Base-by-base conservation (phyloP, 176 grass and related monocot species). In the Thalia dealbata region DNA sequence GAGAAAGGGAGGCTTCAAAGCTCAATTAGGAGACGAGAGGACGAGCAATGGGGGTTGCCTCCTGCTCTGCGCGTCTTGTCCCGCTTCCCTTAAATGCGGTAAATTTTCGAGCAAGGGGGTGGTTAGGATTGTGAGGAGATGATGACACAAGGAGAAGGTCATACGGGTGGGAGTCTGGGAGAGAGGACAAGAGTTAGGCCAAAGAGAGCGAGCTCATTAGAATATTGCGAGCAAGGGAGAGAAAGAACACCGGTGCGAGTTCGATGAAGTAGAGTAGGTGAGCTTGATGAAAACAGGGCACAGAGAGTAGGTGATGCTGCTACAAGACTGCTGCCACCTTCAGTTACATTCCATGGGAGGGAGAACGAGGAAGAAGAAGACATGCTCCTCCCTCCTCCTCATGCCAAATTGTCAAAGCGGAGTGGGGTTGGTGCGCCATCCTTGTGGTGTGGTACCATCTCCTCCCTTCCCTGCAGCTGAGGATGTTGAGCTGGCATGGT, bases 401-500 rank as follows among this genome's bases (percentile, higher is more conserved):
- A 38, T 38, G 32, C 3, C 30, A n/a, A 42, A n/a, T n/a, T n/a
- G n/a, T n/a, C n/a, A n/a, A 29, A 14, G 14, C 25, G 42, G 26
- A 16, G 65, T 68, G 65, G 65, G 65, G 65, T 68, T 43, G 65
- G 65, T 44, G 65, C 15, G 65, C 13, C 65, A 45, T 18, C 26
- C 25, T 16, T 58, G 54, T 58, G 32, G 38, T 68, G 65, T 22
- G 32, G 65, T 68, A 27, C 25, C 27, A 45, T 23, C 65, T 43
- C 6, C 32, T 67, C 30, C 25, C 32, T 22, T 45, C 22, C 30
- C 35, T 23, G 14, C 29, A 65, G 65, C 35, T 44, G 65, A 43
- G 65, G 16, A 21, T 43, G 38, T 68, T 14, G 65, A 68, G 65
- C 65, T 68, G 65, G 35, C 62, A 14, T 68, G 16, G 9, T n/a